Evolutionary conservation across 2,329 filamentous ascomycete genomes (phyloP), one percentile per base, ranked within the genome.

Genomic region (Coniochaeta ligniaria): DNA sequence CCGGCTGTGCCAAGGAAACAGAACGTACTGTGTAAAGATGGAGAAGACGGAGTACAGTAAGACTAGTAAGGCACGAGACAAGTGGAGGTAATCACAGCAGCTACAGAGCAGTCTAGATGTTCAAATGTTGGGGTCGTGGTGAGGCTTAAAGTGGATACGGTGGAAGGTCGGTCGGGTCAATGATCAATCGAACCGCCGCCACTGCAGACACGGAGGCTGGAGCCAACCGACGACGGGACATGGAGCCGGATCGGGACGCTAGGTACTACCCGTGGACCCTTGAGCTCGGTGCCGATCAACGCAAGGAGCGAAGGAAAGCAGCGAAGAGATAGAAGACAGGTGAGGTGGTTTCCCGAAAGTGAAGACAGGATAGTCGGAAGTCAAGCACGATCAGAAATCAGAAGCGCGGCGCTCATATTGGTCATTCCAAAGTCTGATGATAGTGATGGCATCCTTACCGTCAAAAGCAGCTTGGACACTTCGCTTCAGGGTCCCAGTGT

Each of bases 401-500:
- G 16, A 14, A 9, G 17, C 9, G 38, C 16, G 38, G 38, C n/a
- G 38, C 38, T 41, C 17, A 17, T 41, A 47, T 24, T 24, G 43
- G 24, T 47, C 43, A 31, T 31, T 41, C n/a, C 38, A 6, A 5
- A 16, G 38, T n/a, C 20, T 31, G 47, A 52, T 17, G 47, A 28
- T 17, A 26, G 38, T 20, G 17, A 41, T 41, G 11, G 17, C 17
- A 12, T 17, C 6, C 77, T 68, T 77, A 85, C 84, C 83, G 74
- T 86, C 82, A 75, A 86, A 86, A 41, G 81, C 80, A 63, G 83
- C 78, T 71, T 86, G 83, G 60, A 84, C 81, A 66, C 78, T 84
- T 68, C 83, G 78, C 75, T 86, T 87, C 60, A 85, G 72, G 31
- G 74, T 75, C 66, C 80, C 79, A 62, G 72, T 74, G 26, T 52